Percentiles rank a stretch among this genome's conserved stretches.
These are phyloP conservation scores for Hymenotorrendiella dingleyae DNA, from an alignment of 2,329 filamentous ascomycete species.

Conservation along the genomic window DNA sequence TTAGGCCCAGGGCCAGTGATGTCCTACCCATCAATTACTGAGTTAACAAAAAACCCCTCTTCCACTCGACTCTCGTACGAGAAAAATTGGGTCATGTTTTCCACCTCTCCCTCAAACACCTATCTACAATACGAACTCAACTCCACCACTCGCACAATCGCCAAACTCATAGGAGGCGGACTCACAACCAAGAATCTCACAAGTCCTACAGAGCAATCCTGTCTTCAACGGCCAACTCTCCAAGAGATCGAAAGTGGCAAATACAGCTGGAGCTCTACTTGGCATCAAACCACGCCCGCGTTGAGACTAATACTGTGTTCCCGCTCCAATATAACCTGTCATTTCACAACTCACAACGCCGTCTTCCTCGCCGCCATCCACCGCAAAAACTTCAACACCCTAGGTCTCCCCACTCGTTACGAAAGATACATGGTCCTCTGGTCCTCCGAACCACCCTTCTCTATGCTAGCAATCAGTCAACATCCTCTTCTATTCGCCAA, in stretches of 20 bases:
- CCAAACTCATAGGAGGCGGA: conserved; percentile 19
- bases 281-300: conserved; percentile 36
- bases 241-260: conserved; percentile 9
- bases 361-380: conserved; percentile 34
- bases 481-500: conserved; percentile 33
- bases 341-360: conserved; percentile 16
- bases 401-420: conserved; percentile 33
- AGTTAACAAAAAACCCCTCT: conserved; percentile 34
- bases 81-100: conserved; percentile 38
- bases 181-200: conserved; percentile 22
- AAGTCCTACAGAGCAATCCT: conserved; percentile 14
- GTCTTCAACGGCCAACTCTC: conserved; percentile 13
- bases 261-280: conserved; percentile 22
- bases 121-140: conserved; percentile 35
- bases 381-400: conserved; percentile 32
- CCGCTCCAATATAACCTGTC: conserved; percentile 24
- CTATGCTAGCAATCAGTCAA: conserved; percentile 31
- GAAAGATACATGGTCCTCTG: conserved; percentile 35
- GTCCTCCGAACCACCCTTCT: conserved; percentile 32
- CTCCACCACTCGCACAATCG: conserved; percentile 22
- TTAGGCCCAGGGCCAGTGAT: conserved; percentile 21
- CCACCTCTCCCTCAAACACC: conserved; percentile 27
- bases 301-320: conserved; percentile 33
- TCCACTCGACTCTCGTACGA: conserved; percentile 31
- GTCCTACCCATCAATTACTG: conserved; percentile 30